Conservation (phyloP, 257 asterid genomes). For the Echium plantagineum region DNA sequence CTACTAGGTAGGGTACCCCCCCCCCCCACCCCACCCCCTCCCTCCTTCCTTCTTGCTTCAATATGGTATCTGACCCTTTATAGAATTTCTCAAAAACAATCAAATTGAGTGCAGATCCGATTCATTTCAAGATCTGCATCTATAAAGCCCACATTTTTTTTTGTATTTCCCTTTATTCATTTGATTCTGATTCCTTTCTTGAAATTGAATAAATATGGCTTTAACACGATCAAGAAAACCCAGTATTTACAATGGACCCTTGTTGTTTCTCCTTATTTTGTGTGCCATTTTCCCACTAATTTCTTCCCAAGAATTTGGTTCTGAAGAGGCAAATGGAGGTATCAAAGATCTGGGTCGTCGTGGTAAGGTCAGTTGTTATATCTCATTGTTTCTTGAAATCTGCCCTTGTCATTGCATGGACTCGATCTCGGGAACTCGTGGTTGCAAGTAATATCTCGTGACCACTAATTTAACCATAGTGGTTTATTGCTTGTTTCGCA, state of each 20-base stretch:
- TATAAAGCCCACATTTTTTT: neutral
- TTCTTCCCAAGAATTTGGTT: slow-evolving; percentile 18
- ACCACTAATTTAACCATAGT: too few relatives aligned
- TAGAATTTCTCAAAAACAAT: too few relatives aligned
- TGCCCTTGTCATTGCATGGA: too few relatives aligned
- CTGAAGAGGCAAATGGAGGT: slow-evolving; percentile 21
- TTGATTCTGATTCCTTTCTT: neutral
- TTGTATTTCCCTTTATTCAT: too few relatives aligned
- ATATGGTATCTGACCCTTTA: too few relatives aligned
- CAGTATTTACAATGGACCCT: neutral
- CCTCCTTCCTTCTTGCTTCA: neutral
- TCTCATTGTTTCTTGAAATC: neutral
- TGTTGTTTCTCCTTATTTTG: slow-evolving; percentile 1
- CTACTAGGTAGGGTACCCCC: too few relatives aligned
- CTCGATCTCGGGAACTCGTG: too few relatives aligned
- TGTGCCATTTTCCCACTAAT: slow-evolving; percentile 3
- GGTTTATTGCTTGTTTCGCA: neutral
- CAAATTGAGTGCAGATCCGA: neutral
- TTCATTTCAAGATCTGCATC: neutral
- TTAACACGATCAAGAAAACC: slow-evolving; percentile 1
- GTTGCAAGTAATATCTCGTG: too few relatives aligned
- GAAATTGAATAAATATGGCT: slow-evolving; percentile 11
- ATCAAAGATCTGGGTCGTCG: slow-evolving; percentile 56
- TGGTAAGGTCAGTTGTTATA: slow-evolving; percentile 53
- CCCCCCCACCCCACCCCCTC: neutral